Evolutionary conservation across 1,284 basidiomycete genomes (phyloP).

Genomic region (Heterobasidion parviporum): DNA sequence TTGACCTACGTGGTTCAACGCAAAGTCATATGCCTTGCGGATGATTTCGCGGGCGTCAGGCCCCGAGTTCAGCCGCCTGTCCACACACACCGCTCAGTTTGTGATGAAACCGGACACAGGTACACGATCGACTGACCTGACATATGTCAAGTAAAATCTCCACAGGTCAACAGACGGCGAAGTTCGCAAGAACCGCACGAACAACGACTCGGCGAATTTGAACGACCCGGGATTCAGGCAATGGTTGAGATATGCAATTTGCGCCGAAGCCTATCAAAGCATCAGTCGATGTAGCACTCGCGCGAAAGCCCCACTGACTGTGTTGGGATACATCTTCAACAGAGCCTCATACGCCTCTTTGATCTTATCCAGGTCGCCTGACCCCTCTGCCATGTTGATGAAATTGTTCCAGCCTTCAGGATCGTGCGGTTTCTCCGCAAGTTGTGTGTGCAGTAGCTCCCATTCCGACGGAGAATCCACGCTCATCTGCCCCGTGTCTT

Average conservation of each 20-base stretch:
- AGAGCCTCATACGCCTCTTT: slow-evolving; percentile 68
- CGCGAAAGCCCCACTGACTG: slow-evolving; percentile 30
- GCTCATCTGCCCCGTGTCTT: slow-evolving; percentile 8
- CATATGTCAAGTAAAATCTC: slow-evolving; percentile 80
- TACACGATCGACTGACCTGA: slow-evolving; percentile 38
- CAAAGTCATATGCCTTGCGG: slow-evolving; percentile 90
- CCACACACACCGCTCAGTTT: background rate
- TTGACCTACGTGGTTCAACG: slow-evolving; percentile 84
- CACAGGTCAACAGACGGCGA: slow-evolving; percentile 84
- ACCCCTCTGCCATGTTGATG: slow-evolving; percentile 57
- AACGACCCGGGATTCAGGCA: slow-evolving; percentile 61
- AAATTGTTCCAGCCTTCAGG: slow-evolving; percentile 64
- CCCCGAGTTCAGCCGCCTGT: slow-evolving; percentile 30
- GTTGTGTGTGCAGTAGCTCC: slow-evolving; percentile 34
- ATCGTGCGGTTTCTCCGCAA: slow-evolving; percentile 50
- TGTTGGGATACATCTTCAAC: slow-evolving; percentile 72
- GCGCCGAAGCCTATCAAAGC: slow-evolving; percentile 51
- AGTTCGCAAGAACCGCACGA: slow-evolving; percentile 73
- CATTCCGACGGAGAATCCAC: slow-evolving; percentile 34
- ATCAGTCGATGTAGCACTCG: slow-evolving; percentile 4
- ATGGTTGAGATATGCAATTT: slow-evolving; percentile 79
- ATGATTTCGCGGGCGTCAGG: slow-evolving; percentile 60
- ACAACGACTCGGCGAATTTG: slow-evolving; percentile 68
- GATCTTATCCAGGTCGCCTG: slow-evolving; percentile 60
- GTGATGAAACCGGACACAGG: background rate